These are phyloP conservation scores for Amyloporia xantha DNA, from an alignment of 768 basidiomycete species.

Conservation along the genomic window DNA sequence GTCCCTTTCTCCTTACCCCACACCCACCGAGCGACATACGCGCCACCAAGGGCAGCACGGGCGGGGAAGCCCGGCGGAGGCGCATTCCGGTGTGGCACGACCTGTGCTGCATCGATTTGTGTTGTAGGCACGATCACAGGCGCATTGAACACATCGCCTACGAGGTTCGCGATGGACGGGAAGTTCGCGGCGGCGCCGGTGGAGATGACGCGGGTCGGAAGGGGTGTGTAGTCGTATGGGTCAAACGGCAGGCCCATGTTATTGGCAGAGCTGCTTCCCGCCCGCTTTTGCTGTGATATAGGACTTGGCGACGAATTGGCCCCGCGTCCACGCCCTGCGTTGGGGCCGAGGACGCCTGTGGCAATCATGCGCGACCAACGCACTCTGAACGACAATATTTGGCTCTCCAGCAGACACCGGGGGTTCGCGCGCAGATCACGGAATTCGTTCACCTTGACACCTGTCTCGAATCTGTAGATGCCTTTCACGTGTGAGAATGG, in stretches of 20 bases:
- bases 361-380: slow-evolving; percentile 73
- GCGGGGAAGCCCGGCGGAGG: slow-evolving; percentile 65
- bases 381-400: slow-evolving; percentile 74
- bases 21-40: slow-evolving; percentile 81
- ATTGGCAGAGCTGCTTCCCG: slow-evolving; percentile 18
- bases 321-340: slow-evolving; percentile 25
- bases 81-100: slow-evolving; percentile 65
- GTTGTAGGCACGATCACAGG: slow-evolving; percentile 69
- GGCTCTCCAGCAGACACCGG: slow-evolving; percentile 77
- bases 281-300: slow-evolving; percentile 12
- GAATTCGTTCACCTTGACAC: slow-evolving; percentile 84
- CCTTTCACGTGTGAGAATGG: slow-evolving; percentile 78
- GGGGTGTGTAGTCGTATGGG: slow-evolving; percentile 62
- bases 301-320: slow-evolving; percentile 21
- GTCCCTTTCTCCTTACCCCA: slow-evolving; percentile 61
- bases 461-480: slow-evolving; percentile 83
- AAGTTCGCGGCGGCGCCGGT: slow-evolving; percentile 83
- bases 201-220: slow-evolving; percentile 62
- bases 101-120: slow-evolving; percentile 73
- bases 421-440: slow-evolving; percentile 86
- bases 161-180: slow-evolving; percentile 71
- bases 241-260: slow-evolving; percentile 69
- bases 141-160: slow-evolving; percentile 79
- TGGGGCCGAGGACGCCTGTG: slow-evolving; percentile 56
- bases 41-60: slow-evolving; percentile 64